phyloP scores from a whole-genome alignment of 345 rosid species.

The Eutrema heterophyllum region DNA sequence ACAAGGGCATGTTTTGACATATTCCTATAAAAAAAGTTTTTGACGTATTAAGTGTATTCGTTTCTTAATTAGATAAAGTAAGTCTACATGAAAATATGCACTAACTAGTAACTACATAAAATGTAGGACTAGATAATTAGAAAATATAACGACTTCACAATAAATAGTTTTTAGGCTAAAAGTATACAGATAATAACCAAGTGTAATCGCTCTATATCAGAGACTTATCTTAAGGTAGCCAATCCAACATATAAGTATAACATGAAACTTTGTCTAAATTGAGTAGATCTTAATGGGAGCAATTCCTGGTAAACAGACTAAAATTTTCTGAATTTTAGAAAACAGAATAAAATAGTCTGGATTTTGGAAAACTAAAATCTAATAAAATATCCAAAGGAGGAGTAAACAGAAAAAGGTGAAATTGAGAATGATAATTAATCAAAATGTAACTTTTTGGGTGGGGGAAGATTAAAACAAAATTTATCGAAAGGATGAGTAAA shows the following conservation, averaged over 20 bases:
- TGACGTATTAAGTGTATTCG: neutral
- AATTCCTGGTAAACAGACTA: neutral
- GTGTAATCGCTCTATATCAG: neutral
- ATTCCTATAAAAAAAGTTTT: neutral
- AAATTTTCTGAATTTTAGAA: neutral
- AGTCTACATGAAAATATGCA: neutral
- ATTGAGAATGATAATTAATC: conserved; percentile 13
- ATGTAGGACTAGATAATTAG: neutral
- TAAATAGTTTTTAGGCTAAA: neutral
- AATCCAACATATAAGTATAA: neutral
- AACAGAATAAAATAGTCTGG: neutral
- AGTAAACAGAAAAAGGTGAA: conserved; percentile 27
- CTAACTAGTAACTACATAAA: neutral
- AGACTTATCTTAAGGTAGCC: neutral
- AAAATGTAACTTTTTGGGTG: conserved; percentile 25
- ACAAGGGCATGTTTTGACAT: no score
- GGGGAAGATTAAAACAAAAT: conserved; percentile 33
- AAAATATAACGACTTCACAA: neutral
- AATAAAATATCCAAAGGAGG: neutral
- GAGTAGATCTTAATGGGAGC: neutral
- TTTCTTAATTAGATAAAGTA: neutral
- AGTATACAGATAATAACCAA: neutral
- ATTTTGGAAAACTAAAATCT: neutral
- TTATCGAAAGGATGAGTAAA: conserved; percentile 31
- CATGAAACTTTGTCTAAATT: neutral